A percentile compares a stretch with the other conserved stretches of the same genome.
phyloP scores from a whole-genome alignment of 2,329 filamentous ascomycete species.

The Apiospora kogelbergensis region DNA sequence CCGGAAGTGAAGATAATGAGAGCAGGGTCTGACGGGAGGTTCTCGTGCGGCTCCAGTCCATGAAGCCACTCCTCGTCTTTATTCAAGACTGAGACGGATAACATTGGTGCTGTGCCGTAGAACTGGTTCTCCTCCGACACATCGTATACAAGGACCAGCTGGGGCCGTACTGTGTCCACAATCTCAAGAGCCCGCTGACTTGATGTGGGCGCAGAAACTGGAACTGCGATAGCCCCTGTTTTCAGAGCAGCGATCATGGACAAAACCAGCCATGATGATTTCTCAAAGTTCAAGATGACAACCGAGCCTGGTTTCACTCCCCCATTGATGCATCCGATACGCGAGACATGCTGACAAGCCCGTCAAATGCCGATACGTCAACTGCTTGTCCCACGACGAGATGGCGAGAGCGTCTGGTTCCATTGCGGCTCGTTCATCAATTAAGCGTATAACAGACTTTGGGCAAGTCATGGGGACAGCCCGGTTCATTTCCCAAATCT shows the following conservation, averaged over 20 bases:
- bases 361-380: neutral
- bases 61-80: neutral
- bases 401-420: neutral
- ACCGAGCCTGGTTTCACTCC: neutral
- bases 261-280: neutral
- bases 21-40: neutral
- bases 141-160: neutral
- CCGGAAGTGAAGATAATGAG: slow-evolving; percentile 3
- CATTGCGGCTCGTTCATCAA: neutral
- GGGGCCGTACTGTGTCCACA: neutral
- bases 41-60: neutral
- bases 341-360: neutral
- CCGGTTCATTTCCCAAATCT: neutral
- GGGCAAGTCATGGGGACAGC: neutral
- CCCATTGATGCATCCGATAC: neutral
- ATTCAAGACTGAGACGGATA: neutral
- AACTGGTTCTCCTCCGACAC: neutral
- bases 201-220: neutral
- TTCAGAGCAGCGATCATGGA: neutral
- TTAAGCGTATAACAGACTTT: neutral
- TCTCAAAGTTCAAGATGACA: neutral
- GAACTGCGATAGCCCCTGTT: neutral
- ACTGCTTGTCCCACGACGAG: neutral
- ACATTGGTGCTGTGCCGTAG: neutral
- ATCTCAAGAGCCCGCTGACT: neutral